A percentile compares a stretch with the other conserved stretches of the same genome.
Evolutionary conservation across 768 basidiomycete genomes (phyloP).

Genomic region (Rhodocollybia butyracea): DNA sequence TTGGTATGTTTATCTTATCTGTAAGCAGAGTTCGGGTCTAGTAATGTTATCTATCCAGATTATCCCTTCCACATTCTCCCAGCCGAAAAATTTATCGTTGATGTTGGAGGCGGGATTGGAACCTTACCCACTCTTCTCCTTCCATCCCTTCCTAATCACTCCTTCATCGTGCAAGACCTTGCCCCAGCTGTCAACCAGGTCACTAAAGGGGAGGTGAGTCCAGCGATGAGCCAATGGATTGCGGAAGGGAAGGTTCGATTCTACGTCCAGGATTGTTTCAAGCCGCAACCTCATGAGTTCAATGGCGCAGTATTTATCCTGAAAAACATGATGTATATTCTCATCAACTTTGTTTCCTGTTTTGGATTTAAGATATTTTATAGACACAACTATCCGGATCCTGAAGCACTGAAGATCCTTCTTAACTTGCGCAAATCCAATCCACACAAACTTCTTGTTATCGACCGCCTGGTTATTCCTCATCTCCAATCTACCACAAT

Average conservation of each 20-base stretch:
- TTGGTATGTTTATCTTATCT: neutral
- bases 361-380: neutral
- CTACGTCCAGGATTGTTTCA: slow-evolving; percentile 8
- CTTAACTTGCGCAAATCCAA: slow-evolving; percentile 4
- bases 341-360: neutral
- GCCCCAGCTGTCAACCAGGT: slow-evolving; percentile 6
- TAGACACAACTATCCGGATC: slow-evolving; percentile 11
- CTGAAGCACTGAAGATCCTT: slow-evolving; percentile 8
- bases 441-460: slow-evolving; percentile 8
- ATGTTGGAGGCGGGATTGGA: slow-evolving; percentile 10
- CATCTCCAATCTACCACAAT: neutral
- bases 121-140: slow-evolving; percentile 7
- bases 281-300: slow-evolving; percentile 4
- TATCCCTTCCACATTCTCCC: slow-evolving; percentile 9
- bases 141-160: slow-evolving; percentile 4
- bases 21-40: neutral
- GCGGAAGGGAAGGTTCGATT: slow-evolving; percentile 6
- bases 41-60: neutral
- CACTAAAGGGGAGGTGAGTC: neutral
- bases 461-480: slow-evolving; percentile 10
- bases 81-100: slow-evolving; percentile 4
- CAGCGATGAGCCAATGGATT: slow-evolving; percentile 4
- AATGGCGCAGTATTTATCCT: slow-evolving; percentile 9
- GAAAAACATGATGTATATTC: slow-evolving; percentile 7
- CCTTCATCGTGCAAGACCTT: slow-evolving; percentile 9